These are phyloP conservation scores for Dipteronia dyeriana DNA, from an alignment of 345 rosid genomes.

Conservation along the genomic window DNA sequence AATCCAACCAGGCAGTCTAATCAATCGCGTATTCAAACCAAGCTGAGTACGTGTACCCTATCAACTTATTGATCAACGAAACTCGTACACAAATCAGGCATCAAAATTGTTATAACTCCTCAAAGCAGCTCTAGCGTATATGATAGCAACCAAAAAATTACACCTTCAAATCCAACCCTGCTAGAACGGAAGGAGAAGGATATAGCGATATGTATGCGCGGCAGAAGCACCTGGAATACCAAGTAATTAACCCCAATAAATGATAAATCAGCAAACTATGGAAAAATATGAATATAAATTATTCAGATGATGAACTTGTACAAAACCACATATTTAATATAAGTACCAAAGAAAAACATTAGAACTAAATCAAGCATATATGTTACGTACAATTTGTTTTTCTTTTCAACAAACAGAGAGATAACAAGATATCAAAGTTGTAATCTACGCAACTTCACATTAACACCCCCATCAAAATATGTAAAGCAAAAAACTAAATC, in stretches of 20 bases:
- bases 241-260: background rate
- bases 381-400: background rate
- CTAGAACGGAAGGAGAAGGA: conserved; percentile 9
- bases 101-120: conserved; percentile 17
- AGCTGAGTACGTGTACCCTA: conserved; percentile 2
- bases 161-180: conserved; percentile 20
- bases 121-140: background rate
- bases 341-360: background rate
- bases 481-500: background rate
- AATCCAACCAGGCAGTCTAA: conserved; percentile 14
- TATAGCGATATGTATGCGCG: conserved; percentile 16
- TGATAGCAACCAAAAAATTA: conserved; percentile 14
- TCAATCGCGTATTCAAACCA: background rate
- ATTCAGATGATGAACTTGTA: background rate
- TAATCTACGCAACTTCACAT: background rate
- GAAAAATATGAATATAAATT: background rate
- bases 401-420: background rate
- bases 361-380: background rate
- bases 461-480: background rate
- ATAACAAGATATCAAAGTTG: background rate
- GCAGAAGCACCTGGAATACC: conserved; percentile 20
- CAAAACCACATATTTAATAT: background rate
- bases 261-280: background rate
- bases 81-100: background rate
- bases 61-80: conserved; percentile 1